Evolutionary conservation across 2,329 filamentous ascomycete genomes (phyloP), one percentile per base, ranked within the genome.

Genomic region (Elsinoe fawcettii): DNA sequence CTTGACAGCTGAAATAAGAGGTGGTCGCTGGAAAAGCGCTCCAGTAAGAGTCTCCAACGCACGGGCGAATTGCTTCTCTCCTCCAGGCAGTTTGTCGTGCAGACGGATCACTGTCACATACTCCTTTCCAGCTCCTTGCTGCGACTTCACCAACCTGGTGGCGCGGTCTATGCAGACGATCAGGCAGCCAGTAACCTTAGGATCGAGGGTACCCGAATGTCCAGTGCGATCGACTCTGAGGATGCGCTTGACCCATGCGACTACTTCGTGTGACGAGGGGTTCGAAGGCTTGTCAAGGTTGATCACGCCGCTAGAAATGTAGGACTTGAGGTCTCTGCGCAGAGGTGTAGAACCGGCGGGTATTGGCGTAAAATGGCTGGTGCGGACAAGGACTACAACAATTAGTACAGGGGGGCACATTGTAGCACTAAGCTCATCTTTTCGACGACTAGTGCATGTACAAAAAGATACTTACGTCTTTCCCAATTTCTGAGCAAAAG

Each of bases 181-280:
- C 71, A 96, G 77, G 75, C 90, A 96, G 67, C 91, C 91, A 51
- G 91, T 99, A 69, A 99, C 93, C 77, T 96, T 97, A 70, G 92
- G 92, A 73, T 99, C 93, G 67, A 99, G 87, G 61, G 93, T 99
- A 72, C 93, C 93, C 66, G 90, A 96, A 82, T 99, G 93, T 65
- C 93, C 93, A 61, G 93, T 99, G 79, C 97, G 96, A 72, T 99
- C 92, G 62, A 87, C 85, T 70, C 88, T 89, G 58, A 99, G 81
- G 68, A 97, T 97, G 67, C 92, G 86, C 86, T 99, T 99, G 66
- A 97, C 88, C 93, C 93, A 99, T 64, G 93, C 92, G 70, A 99
- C 93, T 64, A 99, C 93, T 80, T 99, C 93, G 81, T 99, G 93
- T 69, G 87, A 93, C 65, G 91, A 96, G 56, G 92, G 92, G 79